These are phyloP conservation scores for Lepidium africanum DNA, from an alignment of 345 rosid genomes.

Conservation along the genomic window DNA sequence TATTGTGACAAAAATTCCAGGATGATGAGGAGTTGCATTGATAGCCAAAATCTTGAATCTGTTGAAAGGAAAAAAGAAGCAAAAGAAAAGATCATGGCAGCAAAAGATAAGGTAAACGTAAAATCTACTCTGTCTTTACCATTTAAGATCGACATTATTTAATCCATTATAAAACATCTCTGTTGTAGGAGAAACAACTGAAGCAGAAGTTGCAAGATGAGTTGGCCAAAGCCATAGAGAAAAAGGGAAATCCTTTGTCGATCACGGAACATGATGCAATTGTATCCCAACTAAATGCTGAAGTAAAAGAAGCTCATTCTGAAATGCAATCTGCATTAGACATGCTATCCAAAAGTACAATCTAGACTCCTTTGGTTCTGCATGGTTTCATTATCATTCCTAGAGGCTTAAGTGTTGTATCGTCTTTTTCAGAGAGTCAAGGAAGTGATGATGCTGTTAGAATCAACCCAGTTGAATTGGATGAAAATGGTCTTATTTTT, in stretches of 20 bases:
- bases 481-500: slow-evolving; percentile 41
- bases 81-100: slow-evolving; percentile 38
- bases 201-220: slow-evolving; percentile 49
- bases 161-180: background rate
- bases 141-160: background rate
- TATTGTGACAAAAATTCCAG: slow-evolving; percentile 6
- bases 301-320: slow-evolving; percentile 40
- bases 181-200: slow-evolving; percentile 50
- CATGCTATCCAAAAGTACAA: slow-evolving; percentile 38
- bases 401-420: background rate
- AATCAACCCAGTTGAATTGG: slow-evolving; percentile 46
- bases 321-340: slow-evolving; percentile 40
- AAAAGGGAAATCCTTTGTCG: slow-evolving; percentile 41
- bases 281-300: slow-evolving; percentile 40
- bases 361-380: background rate
- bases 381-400: background rate
- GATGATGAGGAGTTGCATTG: slow-evolving; percentile 53
- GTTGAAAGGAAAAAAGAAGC: slow-evolving; percentile 42
- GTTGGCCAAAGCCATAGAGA: slow-evolving; percentile 46
- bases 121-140: background rate
- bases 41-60: slow-evolving; percentile 36
- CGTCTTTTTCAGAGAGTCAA: slow-evolving; percentile 29
- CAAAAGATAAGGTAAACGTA: slow-evolving; percentile 49
- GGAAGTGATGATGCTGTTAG: slow-evolving; percentile 65
- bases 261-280: slow-evolving; percentile 41